These are phyloP conservation scores for Phanerodontia chrysosporium DNA, from an alignment of 768 basidiomycete species.

Conservation along the genomic window DNA sequence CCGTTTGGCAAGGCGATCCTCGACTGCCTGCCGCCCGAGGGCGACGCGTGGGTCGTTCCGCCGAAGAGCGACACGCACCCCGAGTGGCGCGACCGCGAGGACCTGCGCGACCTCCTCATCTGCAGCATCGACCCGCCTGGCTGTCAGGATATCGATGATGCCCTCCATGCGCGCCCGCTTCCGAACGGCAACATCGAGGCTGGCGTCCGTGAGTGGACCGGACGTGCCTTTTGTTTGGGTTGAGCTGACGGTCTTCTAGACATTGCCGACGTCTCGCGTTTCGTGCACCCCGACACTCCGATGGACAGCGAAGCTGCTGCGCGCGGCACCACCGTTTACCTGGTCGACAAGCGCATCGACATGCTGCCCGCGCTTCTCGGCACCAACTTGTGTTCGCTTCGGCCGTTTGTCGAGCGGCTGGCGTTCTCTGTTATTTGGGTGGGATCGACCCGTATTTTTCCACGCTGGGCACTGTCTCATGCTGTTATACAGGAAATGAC, in stretches of 20 bases:
- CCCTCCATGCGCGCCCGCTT: constrained; percentile 81
- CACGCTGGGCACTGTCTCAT: not conserved
- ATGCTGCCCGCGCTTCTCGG: constrained; percentile 94
- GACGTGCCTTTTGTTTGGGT: not conserved
- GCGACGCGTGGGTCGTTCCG: constrained; percentile 91
- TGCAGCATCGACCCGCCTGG: constrained; percentile 98
- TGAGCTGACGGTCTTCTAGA: constrained; percentile 44
- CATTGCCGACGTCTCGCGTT: constrained; percentile 97
- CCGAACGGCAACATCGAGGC: constrained; percentile 95
- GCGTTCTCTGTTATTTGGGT: constrained; percentile 98
- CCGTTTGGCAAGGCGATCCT: constrained; percentile 96
- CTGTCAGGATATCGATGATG: constrained; percentile 98
- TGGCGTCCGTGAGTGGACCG: constrained; percentile 81
- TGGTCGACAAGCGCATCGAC: constrained; percentile 97
- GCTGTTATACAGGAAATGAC: constrained; percentile 71
- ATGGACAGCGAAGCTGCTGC: constrained; percentile 98
- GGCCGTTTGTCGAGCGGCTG: constrained; percentile 88
- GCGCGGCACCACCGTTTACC: constrained; percentile 93
- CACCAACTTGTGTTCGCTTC: constrained; percentile 90
- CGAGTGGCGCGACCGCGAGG: constrained; percentile 82
- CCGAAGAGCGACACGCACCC: constrained; percentile 50
- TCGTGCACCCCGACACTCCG: constrained; percentile 86
- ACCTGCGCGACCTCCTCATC: constrained; percentile 78
- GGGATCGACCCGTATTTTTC: constrained; percentile 13
- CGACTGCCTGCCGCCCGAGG: constrained; percentile 85